phyloP scores from a whole-genome alignment of 345 rosid genomes.

The Odontarrhena argentea region DNA sequence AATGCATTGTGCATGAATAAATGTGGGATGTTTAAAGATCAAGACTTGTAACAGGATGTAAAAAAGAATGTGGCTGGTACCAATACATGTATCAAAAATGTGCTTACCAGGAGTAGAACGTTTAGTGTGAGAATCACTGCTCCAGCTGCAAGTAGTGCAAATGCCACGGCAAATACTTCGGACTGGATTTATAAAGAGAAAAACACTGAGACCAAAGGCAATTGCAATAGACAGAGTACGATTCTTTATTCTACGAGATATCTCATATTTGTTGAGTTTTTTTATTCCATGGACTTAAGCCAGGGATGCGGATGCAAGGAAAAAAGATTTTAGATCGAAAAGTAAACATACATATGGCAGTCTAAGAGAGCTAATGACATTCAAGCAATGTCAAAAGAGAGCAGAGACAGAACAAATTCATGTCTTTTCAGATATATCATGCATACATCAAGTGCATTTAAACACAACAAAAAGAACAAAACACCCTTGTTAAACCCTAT shows the following conservation, averaged over 20 bases:
- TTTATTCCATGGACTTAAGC: not conserved
- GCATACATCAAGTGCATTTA: not conserved
- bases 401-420: not conserved
- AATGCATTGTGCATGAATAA: constrained; percentile 2
- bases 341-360: not conserved
- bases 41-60: not conserved
- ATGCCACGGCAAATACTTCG: constrained; percentile 96
- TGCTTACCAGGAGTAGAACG: constrained; percentile 82
- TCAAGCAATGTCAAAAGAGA: not conserved
- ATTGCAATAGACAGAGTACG: not conserved
- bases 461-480: not conserved
- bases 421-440: constrained; percentile 2
- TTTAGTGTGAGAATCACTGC: constrained; percentile 92
- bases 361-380: not conserved
- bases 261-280: not conserved
- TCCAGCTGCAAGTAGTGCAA: constrained; percentile 94
- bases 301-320: not conserved
- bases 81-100: constrained; percentile 10
- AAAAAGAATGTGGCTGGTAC: not conserved
- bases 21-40: not conserved
- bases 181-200: constrained; percentile 55
- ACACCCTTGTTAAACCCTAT: not conserved
- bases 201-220: constrained; percentile 4
- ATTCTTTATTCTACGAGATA: not conserved
- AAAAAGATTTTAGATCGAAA: not conserved